Percentiles rank a stretch among this genome's conserved stretches.
phyloP scores from a whole-genome alignment of 208 protist genomes.

The Trypanosoma rangeli region DNA sequence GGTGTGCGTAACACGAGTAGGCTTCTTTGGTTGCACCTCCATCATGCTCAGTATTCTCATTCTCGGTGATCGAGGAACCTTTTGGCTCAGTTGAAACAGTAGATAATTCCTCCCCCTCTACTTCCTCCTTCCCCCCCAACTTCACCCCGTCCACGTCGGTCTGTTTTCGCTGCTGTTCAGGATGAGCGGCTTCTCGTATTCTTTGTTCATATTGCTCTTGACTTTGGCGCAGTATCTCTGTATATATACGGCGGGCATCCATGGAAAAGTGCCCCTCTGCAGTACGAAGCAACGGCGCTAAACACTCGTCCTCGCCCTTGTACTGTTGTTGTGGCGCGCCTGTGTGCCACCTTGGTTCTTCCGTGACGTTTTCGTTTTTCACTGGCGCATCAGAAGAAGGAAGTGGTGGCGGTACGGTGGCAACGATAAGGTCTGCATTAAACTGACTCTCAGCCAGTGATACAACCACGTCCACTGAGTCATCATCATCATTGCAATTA shows the following conservation, averaged over 20 bases:
- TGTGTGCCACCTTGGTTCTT: not conserved
- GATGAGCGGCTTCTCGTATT: not conserved
- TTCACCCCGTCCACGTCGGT: not conserved
- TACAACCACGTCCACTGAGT: conserved; percentile 22
- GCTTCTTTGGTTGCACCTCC: not conserved
- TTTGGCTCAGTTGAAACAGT: not conserved
- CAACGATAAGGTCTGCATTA: not conserved
- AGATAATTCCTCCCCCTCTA: conserved; percentile 9
- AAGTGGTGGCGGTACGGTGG: not conserved
- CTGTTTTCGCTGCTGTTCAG: not conserved
- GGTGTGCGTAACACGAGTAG: not conserved
- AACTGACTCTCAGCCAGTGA: conserved; percentile 3
- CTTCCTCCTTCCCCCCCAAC: conserved; percentile 12
- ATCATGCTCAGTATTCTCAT: not conserved
- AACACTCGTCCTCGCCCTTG: not conserved
- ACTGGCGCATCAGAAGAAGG: not conserved
- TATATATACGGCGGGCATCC: conserved; percentile 30
- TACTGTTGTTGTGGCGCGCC: not conserved
- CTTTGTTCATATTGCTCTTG: not conserved
- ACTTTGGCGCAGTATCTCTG: conserved; percentile 25
- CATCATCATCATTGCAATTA: conserved; percentile 4
- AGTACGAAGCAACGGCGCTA: not conserved
- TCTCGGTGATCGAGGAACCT: not conserved
- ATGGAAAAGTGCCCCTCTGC: conserved; percentile 18
- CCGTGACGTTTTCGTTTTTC: not conserved